Percentiles rank a stretch among this genome's conserved stretches.
Evolutionary conservation across 805 yeast species (phyloP).

Genomic region (Nakazawaea molendinolei): DNA sequence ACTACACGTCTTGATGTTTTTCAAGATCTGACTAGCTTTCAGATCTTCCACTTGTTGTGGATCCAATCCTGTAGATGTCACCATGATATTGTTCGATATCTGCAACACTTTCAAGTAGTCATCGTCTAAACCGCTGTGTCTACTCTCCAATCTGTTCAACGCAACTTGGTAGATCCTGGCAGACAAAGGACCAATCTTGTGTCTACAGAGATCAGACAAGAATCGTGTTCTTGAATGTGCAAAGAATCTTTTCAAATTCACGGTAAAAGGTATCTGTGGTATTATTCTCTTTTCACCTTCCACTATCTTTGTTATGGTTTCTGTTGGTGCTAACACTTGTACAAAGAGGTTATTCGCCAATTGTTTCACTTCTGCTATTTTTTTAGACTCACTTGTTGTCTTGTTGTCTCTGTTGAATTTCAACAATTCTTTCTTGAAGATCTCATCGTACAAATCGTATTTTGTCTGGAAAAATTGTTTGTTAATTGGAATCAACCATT

Average conservation of each 20-base stretch:
- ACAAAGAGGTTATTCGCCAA: conserved; percentile 34
- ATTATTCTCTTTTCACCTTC: conserved; percentile 33
- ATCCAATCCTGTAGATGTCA: conserved; percentile 25
- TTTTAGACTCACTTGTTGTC: conserved; percentile 45
- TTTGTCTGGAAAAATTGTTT: conserved; percentile 23
- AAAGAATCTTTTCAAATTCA: conserved; percentile 62
- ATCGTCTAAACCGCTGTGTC: conserved; percentile 31
- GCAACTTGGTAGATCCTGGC: conserved; percentile 57
- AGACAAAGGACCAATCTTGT: conserved; percentile 64
- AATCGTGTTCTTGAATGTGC: conserved; percentile 61
- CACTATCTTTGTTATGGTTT: conserved; percentile 8
- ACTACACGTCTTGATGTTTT: conserved; percentile 29
- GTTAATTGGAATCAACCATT: conserved; percentile 44
- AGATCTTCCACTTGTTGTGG: conserved; percentile 17
- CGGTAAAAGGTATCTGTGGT: conserved; percentile 43
- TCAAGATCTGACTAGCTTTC: conserved; percentile 22
- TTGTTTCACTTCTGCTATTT: conserved; percentile 56
- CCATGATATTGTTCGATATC: conserved; percentile 24
- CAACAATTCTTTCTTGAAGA: conserved; percentile 32
- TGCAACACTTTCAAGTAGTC: conserved; percentile 20
- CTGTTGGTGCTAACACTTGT: conserved; percentile 23
- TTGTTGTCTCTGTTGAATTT: conserved; percentile 23
- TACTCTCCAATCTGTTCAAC: conserved; percentile 51
- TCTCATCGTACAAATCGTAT: conserved; percentile 24
- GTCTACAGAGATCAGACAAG: conserved; percentile 53